phyloP scores from a whole-genome alignment of 306 rosid species.

The Medicago ruthenica region DNA sequence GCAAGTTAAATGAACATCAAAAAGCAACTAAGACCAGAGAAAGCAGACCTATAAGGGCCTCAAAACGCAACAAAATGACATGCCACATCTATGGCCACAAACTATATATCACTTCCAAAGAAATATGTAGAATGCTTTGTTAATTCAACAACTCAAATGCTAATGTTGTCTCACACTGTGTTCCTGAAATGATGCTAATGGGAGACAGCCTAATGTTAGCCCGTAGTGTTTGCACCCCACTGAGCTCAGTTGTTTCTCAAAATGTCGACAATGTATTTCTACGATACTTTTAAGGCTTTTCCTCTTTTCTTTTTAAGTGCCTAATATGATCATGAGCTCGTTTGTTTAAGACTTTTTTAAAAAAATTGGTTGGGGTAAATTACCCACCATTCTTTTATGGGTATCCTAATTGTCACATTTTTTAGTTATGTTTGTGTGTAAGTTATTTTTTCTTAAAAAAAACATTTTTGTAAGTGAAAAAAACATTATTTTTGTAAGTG shows the following conservation, averaged over 20 bases:
- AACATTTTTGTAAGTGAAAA: no score
- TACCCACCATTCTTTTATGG: no score
- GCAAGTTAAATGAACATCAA: constrained; percentile 65
- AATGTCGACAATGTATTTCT: constrained; percentile 53
- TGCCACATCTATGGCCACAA: constrained; percentile 33
- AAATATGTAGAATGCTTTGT: constrained; percentile 37
- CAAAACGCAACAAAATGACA: constrained; percentile 15
- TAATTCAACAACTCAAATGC: constrained; percentile 27
- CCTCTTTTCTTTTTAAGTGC: background rate
- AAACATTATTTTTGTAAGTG: no score
- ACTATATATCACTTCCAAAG: constrained; percentile 7
- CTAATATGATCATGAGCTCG: no score
- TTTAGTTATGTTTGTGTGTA: no score
- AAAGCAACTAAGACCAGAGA: background rate
- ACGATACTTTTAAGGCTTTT: background rate
- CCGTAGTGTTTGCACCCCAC: constrained; percentile 47
- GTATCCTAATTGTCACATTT: no score
- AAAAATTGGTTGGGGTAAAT: no score
- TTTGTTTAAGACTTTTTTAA: no score
- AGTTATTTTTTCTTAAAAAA: no score
- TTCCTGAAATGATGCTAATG: constrained; percentile 58
- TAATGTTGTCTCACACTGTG: constrained; percentile 35
- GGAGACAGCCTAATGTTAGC: constrained; percentile 54
- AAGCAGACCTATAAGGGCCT: constrained; percentile 13
- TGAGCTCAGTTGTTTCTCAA: constrained; percentile 29